Conservation (phyloP, 2,329 filamentous ascomycete species). For the Pseudogymnoascus sp. region DNA sequence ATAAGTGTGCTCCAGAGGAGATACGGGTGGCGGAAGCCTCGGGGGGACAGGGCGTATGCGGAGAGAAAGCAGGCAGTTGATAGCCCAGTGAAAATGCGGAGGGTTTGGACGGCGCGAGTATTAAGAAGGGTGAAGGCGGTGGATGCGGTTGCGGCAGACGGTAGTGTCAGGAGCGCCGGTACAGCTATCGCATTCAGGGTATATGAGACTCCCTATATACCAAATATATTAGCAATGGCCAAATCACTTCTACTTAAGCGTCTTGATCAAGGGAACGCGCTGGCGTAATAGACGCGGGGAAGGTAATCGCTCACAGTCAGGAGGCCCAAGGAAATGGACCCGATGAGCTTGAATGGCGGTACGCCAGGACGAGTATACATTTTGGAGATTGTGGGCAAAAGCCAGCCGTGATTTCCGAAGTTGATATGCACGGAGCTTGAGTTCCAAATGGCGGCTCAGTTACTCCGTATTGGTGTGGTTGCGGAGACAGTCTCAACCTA, state of each 20-base stretch:
- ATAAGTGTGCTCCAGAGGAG: slow-evolving; percentile 76
- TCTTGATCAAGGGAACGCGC: neutral
- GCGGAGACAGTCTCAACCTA: neutral
- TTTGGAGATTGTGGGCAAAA: neutral
- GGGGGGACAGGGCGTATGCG: slow-evolving; percentile 69
- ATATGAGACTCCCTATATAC: slow-evolving; percentile 72
- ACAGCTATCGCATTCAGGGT: slow-evolving; percentile 70
- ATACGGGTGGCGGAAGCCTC: slow-evolving; percentile 73
- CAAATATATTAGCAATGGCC: neutral
- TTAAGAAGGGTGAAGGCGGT: slow-evolving; percentile 63
- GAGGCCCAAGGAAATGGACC: slow-evolving; percentile 79
- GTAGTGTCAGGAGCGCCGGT: slow-evolving; percentile 71
- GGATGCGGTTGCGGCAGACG: slow-evolving; percentile 62
- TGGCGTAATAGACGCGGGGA: neutral
- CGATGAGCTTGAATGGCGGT: slow-evolving; percentile 82
- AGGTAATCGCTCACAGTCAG: slow-evolving; percentile 59
- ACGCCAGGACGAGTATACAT: neutral
- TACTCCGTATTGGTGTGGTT: slow-evolving; percentile 1
- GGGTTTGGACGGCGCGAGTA: slow-evolving; percentile 53
- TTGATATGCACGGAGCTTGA: neutral
- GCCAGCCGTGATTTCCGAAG: neutral
- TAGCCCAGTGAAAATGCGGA: slow-evolving; percentile 58
- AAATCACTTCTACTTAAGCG: neutral
- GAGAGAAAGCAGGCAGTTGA: slow-evolving; percentile 65
- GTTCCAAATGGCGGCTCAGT: slow-evolving; percentile 5